A percentile compares a stretch with the other conserved stretches of the same genome.
These are phyloP conservation scores for Kuraishia molischiana DNA, from an alignment of 805 yeast genomes.

Conservation along the genomic window DNA sequence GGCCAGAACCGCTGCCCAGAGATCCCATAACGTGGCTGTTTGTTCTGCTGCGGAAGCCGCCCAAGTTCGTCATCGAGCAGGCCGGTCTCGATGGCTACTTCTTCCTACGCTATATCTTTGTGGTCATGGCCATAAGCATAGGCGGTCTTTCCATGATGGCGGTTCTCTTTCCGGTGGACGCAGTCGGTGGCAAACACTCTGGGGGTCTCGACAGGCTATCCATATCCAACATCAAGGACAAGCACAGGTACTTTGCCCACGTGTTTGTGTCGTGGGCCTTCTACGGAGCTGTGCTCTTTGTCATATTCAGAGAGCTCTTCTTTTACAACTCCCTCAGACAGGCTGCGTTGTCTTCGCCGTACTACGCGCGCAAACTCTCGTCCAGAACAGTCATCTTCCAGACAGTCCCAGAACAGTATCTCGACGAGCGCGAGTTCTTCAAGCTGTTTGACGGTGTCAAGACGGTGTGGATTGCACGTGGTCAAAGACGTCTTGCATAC, in stretches of 20 bases:
- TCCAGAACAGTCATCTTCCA: conserved; percentile 81
- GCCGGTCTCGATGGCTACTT: conserved; percentile 94
- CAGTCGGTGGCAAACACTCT: conserved; percentile 50
- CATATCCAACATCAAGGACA: conserved; percentile 59
- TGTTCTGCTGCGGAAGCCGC: conserved; percentile 56
- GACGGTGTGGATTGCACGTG: conserved; percentile 72
- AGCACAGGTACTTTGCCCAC: conserved; percentile 73
- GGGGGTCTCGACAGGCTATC: conserved; percentile 69
- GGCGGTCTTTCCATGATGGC: conserved; percentile 52
- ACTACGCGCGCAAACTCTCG: conserved; percentile 62
- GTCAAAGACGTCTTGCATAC: conserved; percentile 38
- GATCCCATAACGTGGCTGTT: conserved; percentile 66
- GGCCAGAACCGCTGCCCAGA: conserved; percentile 64
- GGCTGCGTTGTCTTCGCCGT: conserved; percentile 73
- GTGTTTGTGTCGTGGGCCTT: conserved; percentile 73
- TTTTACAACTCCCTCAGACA: conserved; percentile 70
- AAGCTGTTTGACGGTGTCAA: conserved; percentile 78
- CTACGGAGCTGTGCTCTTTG: conserved; percentile 59
- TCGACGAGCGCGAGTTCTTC: conserved; percentile 63
- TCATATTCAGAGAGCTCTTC: conserved; percentile 74
- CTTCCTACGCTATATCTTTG: conserved; percentile 66
- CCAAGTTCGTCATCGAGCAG: conserved; percentile 69
- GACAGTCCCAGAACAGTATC: conserved; percentile 66
- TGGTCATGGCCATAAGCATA: conserved; percentile 43
- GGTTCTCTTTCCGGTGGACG: conserved; percentile 77